These are phyloP conservation scores for Capillidium rhysosporum DNA, from an alignment of 371 early-diverging fungal species.

Conservation along the genomic window DNA sequence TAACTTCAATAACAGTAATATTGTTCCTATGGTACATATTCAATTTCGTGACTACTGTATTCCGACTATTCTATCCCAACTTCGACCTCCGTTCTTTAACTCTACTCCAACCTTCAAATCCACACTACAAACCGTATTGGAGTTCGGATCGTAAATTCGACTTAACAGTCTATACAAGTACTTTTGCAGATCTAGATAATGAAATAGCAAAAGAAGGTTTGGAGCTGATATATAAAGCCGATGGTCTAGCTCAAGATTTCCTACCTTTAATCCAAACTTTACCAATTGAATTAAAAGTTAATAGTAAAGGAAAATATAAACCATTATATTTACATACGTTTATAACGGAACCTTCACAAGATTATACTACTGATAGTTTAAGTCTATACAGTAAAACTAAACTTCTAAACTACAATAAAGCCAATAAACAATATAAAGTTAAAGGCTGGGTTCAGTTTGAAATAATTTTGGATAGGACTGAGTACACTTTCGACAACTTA, in stretches of 20 bases:
- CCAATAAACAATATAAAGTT: constrained; percentile 4
- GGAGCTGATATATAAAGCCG: neutral
- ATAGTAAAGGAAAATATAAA: neutral
- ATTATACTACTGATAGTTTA: neutral
- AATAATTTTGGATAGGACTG: constrained; percentile 7
- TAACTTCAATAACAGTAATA: neutral
- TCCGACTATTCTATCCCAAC: neutral
- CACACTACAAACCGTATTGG: neutral
- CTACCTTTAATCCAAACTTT: neutral
- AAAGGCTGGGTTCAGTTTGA: constrained; percentile 3
- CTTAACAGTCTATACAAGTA: neutral
- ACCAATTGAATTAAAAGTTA: neutral
- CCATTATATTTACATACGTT: constrained; percentile 2
- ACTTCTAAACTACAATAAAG: neutral
- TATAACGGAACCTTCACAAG: neutral
- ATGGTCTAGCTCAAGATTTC: neutral
- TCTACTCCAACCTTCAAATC: neutral
- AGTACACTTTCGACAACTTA: constrained; percentile 4
- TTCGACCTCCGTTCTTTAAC: neutral
- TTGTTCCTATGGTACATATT: neutral
- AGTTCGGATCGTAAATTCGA: neutral
- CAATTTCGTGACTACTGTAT: neutral
- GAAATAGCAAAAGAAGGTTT: neutral
- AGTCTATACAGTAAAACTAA: neutral
- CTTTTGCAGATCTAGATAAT: neutral